Evolutionary conservation across 2,329 filamentous ascomycete genomes (phyloP), one percentile per base, ranked within the genome.

Genomic region (Capronia americana): DNA sequence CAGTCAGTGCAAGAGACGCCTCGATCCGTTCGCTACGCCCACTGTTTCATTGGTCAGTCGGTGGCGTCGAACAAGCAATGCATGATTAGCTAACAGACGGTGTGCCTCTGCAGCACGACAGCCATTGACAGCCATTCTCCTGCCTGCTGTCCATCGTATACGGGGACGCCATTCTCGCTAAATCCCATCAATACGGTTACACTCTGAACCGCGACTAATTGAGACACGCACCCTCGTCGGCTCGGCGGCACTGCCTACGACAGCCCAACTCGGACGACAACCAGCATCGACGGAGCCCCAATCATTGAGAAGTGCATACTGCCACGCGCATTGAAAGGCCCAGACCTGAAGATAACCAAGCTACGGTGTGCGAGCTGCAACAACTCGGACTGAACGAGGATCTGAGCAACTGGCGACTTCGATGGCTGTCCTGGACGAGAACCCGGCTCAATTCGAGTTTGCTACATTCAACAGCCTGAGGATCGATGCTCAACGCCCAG

Each of bases 361-460:
- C 38, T 44, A n/a, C 38, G 6, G 38, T 8, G 14, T 44, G 17
- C 17, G 38, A 44, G 17, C 38, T 44, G 38, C 17, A 5, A 44
- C 5, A 51, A 26, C 20, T 17, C 48, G 20, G 20, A 23, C 20
- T 17, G 23, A 12, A 51, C 20, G 14, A 12, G 11, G 20, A 11
- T 28, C 48, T 51, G 6, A 17, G 38, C 38, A 11, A 51, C 23
- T 24, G 48, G 20, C 20, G 14, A 28, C 23, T 12, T 38, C 44
- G n/a, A 60, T 60, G 56, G 44, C 57, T 23, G 32, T 59, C 5
- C 28, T 56, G 28, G 41, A 59, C n/a, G 38, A 51, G 32, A 41
- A 11, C 55, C 26, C 54, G 10, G 61, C 56, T 58, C 61, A 64
- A 24, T 59, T 57, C 54, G 61, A 59, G 32, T 64, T 64, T 28